These are phyloP conservation scores for Acanthamoeba castellanii DNA, from an alignment of 208 protist genomes.

Conservation along the genomic window DNA sequence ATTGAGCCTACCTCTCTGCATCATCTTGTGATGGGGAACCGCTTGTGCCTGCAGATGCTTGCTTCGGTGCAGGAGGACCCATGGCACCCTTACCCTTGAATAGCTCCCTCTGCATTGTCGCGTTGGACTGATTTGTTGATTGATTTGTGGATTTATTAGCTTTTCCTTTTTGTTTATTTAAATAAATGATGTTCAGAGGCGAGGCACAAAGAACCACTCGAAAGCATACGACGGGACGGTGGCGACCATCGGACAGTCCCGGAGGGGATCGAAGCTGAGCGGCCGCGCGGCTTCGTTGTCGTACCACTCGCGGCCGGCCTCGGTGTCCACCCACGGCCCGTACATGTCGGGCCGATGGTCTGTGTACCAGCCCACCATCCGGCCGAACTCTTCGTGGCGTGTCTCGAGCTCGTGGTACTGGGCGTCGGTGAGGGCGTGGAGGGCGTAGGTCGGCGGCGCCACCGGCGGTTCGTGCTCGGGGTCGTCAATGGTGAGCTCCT, in stretches of 20 bases:
- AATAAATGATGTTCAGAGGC: no score
- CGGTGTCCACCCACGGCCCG: background rate
- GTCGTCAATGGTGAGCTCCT: background rate
- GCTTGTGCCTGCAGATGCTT: background rate
- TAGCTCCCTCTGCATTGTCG: background rate
- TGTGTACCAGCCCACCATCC: background rate
- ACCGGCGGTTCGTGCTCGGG: background rate
- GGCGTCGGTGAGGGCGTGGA: background rate
- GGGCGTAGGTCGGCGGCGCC: background rate
- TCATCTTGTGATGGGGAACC: background rate
- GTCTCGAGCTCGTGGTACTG: background rate
- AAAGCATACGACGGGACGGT: background rate
- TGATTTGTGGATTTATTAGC: background rate
- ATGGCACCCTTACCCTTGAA: slow-evolving; percentile 44
- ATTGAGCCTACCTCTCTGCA: background rate
- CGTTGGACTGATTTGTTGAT: background rate
- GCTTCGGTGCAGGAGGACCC: background rate
- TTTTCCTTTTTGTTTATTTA: background rate
- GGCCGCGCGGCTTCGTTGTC: background rate
- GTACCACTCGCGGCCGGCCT: background rate
- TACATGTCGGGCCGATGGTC: background rate
- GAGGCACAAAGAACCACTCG: background rate
- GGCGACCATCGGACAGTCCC: background rate
- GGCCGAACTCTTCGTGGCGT: background rate
- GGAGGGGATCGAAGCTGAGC: background rate